Evolutionary conservation across 495 filamentous ascomycete species (phyloP), one percentile per base, ranked within the genome.

Genomic region (Lophium mytilinum): DNA sequence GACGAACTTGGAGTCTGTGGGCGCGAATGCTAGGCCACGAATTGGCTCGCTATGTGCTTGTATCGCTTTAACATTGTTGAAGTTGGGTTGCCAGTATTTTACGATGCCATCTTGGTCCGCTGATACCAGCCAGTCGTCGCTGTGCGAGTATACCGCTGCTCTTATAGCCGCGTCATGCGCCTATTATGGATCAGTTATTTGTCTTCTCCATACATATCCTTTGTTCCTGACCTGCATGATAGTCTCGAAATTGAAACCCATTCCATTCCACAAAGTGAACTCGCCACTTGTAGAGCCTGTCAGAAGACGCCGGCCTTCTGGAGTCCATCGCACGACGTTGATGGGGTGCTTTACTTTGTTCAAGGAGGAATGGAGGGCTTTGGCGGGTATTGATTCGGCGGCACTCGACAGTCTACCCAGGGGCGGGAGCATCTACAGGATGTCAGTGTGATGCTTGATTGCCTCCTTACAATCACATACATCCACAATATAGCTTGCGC

Each of bases 21-120:
- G 93, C 50, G 88, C 84, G 70, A 96, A 96, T 12, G 92, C 83
- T n/a, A 98, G 74, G 61, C 94, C 93, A 51, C 93, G 81, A 48
- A 98, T 86, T 19, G 93, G 83, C 64, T 96, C 89, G 56, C 78
- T 80, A 67, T 97, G 93, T 19, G 90, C 93, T 68, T 90, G 87
- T 42, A 98, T 87, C 34, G 85, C 87, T 69, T 97, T 89, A 56
- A 97, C 89, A 66, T 96, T 96, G 77, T 98, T 97, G 76, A 98
- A 96, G 71, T 97, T 98, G 2, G 93, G 89, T 66, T 95, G 90
- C 92, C 92, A 98, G 73, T 97, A 97, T 72, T 97, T 98, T 69
- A 98, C 84, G 60, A 92, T 79, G 37, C 93, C 93, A 64, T 90
- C 88, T 65, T 96, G 90, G 71, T 96, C 93, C 40, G 90, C 91